Evolutionary conservation across 768 basidiomycete species (phyloP), one percentile per base, ranked within the genome.

Genomic region (Rhodotorula sphaerocarpa): DNA sequence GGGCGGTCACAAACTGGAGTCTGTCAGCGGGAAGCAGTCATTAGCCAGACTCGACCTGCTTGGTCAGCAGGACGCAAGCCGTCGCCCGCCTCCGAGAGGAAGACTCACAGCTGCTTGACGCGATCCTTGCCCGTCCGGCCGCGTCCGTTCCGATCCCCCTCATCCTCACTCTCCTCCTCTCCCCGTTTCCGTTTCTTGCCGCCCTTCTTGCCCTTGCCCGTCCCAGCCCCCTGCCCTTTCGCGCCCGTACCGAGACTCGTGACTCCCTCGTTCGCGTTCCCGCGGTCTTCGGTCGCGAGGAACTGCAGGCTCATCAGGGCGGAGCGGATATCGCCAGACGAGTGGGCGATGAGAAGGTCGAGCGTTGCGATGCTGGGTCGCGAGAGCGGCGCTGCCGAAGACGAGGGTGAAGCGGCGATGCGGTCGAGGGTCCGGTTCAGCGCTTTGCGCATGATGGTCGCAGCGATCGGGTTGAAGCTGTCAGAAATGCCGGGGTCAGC

Each of bases 221-320:
- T 52, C 46, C 62, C 25, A 25, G 18, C 27, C 50, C 7, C 20
- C 76, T 71, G 47, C 76, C 76, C 78, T 65, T 69, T 71, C 63
- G 69, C 71, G 45, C 60, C 53, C 59, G 70, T 3, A 15, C 50
- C 57, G 1, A 56, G n/a, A 28, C 48, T 42, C 53, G 47, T 46
- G 30, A 43, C 33, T 3, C 30, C 47, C 14, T 16, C 28, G 11
- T 50, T 41, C 14, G 12, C 28, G 11, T 50, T 41, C 31, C 50
- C 46, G 33, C 10, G 16, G 16, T 21, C 70, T 36, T 66, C 61
- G 30, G 25, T 80, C 75, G 25, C 78, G 75, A 93, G 2, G 85
- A 99, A 91, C 73, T 99, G 88, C 11, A 97, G 79, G 0, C 86
- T 84, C 84, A 93, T 97, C 63, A 96, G 82, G 1, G 92, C 93